Conservation (phyloP, 2,329 filamentous ascomycete genomes). For the Rhytidhysteron rufulum region DNA sequence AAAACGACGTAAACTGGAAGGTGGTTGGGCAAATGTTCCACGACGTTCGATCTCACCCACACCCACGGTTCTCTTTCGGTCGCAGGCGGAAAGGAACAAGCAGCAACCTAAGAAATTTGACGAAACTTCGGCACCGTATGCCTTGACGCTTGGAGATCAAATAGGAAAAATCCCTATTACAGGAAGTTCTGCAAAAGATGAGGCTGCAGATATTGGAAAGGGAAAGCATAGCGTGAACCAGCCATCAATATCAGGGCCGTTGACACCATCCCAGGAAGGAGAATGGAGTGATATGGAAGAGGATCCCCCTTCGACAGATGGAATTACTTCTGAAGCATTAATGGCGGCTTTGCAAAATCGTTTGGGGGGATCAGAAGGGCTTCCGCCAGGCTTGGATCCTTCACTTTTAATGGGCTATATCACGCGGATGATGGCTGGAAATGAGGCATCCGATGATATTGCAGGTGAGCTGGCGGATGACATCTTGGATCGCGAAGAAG, state of each 20-base stretch:
- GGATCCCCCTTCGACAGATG: conserved; percentile 5
- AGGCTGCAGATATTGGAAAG: conserved; percentile 8
- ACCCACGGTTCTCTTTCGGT: conserved; percentile 30
- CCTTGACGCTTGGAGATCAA: conserved; percentile 24
- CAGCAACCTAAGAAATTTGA: conserved; percentile 14
- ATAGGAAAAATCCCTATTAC: conserved; percentile 9
- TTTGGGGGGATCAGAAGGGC: conserved; percentile 30
- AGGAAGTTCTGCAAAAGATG: conserved; percentile 4
- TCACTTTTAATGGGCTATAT: conserved; percentile 41
- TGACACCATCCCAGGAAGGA: conserved; percentile 13
- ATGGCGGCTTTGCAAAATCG: conserved; percentile 32
- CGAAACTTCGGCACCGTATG: conserved; percentile 30
- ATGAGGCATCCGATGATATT: conserved; percentile 40
- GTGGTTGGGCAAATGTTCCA: conserved; percentile 3
- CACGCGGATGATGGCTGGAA: conserved; percentile 42
- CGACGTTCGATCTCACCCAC: conserved; percentile 7
- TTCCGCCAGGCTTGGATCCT: conserved; percentile 39
- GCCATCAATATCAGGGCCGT: conserved; percentile 1
- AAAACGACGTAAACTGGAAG: conserved; percentile 18
- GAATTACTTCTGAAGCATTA: conserved; percentile 37
- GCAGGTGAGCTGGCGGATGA: conserved; percentile 40
- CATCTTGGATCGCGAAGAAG: conserved; percentile 33
- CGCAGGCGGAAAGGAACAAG: conserved; percentile 20
- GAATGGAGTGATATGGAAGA: conserved; percentile 12
- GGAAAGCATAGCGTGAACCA: not conserved